phyloP scores from a whole-genome alignment of 768 basidiomycete genomes.

The Lyophyllum decastes region DNA sequence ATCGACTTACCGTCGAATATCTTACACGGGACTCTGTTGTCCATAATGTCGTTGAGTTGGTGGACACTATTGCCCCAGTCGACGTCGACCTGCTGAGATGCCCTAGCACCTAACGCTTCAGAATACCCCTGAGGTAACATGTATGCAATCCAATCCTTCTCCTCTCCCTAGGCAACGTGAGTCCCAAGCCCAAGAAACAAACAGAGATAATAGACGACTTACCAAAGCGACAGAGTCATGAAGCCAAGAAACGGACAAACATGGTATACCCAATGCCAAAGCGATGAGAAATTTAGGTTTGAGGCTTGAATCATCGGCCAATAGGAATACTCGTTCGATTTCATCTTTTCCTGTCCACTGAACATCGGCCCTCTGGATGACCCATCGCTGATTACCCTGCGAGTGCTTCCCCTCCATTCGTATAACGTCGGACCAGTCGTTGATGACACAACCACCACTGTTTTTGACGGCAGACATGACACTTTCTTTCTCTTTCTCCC shows the following conservation, averaged over 20 bases:
- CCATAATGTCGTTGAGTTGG: conserved; percentile 60
- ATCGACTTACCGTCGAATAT: conserved; percentile 55
- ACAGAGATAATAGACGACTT: conserved; percentile 22
- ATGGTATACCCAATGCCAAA: conserved; percentile 86
- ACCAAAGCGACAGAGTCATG: conserved; percentile 35
- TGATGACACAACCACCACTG: conserved; percentile 58
- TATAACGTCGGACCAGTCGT: conserved; percentile 62
- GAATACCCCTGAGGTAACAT: conserved; percentile 64
- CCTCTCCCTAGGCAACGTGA: conserved; percentile 28
- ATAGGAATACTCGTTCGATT: conserved; percentile 59
- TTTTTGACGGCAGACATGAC: conserved; percentile 45
- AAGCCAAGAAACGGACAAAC: conserved; percentile 63
- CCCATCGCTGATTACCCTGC: conserved; percentile 50
- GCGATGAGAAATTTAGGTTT: conserved; percentile 84
- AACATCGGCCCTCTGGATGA: conserved; percentile 48
- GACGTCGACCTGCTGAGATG: conserved; percentile 48
- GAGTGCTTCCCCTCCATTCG: conserved; percentile 53
- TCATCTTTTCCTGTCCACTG: conserved; percentile 42
- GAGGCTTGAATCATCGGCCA: conserved; percentile 64
- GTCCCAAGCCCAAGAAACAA: not conserved
- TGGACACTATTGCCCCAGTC: conserved; percentile 51
- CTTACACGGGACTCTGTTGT: conserved; percentile 56
- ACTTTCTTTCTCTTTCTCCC: conserved; percentile 41
- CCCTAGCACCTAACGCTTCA: conserved; percentile 28
- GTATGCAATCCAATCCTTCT: conserved; percentile 62